Base-by-base conservation (phyloP, 805 yeast genomes). In the Schizosaccharomyces lindneri region DNA sequence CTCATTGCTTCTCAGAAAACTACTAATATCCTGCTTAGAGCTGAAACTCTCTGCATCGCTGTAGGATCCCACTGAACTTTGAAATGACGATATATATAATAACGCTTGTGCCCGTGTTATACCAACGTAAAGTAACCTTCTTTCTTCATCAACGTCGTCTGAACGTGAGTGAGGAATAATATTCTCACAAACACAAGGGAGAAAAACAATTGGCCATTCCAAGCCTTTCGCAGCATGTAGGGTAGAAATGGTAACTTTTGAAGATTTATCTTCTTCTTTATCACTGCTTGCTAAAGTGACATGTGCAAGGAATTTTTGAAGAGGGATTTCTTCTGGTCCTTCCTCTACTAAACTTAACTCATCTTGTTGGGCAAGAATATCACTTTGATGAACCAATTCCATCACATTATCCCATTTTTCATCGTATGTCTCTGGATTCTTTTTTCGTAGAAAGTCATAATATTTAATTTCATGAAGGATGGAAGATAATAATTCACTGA, bases 131-230 rank as follows among this genome's bases (percentile, higher is more conserved):
- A 88, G 77, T 65, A 90, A 79, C 60, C 97, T 70, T 62, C 95
- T 72, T 67, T 88, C 97, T 71, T 90, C 97, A 65, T 84, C 78
- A 1, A 80, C 51, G 11, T 72, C 65, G 13, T 67, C 70, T 36
- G 65, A 71, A 65, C 0, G 80, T 79, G 67, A 76, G 77, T 1
- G 79, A 0, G 95, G 95, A 13, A 86, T 72, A 15, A 79, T 70
- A 0, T 84, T 83, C 59, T 84, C 86, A 41, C 78, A 74, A 19
- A 85, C 71, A 0, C 86, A 84, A 0, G 94, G 87, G 13, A 87
- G 78, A 68, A 87, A 86, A 0, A 90, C 97, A 15, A 86, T 80
- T 0, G 95, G 90, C 97, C 97, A 90, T 69, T 90, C 98, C 1
- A 89, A 74, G 0, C 98, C 98, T 69, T 90, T 90, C 1, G 97